Percentiles rank a stretch among this genome's conserved stretches.
These are phyloP conservation scores for Knufia fluminis DNA, from an alignment of 2,329 filamentous ascomycete genomes.

Conservation along the genomic window DNA sequence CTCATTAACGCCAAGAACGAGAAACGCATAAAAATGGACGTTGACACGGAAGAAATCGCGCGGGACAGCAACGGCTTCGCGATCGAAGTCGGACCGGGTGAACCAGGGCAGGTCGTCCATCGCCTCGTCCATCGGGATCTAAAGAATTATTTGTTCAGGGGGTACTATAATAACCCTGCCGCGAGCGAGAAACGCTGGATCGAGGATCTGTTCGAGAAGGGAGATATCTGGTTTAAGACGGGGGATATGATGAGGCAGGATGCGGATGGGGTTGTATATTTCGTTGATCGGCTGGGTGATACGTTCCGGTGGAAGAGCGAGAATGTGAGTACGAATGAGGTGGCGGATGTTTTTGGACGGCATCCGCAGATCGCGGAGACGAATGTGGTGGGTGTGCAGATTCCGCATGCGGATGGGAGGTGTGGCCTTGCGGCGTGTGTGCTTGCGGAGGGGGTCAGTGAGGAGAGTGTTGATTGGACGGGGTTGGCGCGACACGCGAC, in stretches of 20 bases:
- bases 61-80: conserved; percentile 61
- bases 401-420: conserved; percentile 73
- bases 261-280: conserved; percentile 61
- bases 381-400: conserved; percentile 73
- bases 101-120: conserved; percentile 68
- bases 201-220: conserved; percentile 60
- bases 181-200: conserved; percentile 67
- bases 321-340: conserved; percentile 74
- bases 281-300: conserved; percentile 57
- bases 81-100: conserved; percentile 50
- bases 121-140: conserved; percentile 43
- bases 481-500: conserved; percentile 51
- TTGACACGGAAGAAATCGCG: conserved; percentile 56
- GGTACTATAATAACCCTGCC: conserved; percentile 66
- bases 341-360: conserved; percentile 60
- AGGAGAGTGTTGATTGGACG: conserved; percentile 48
- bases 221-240: conserved; percentile 76
- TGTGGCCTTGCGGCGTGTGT: conserved; percentile 69
- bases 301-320: conserved; percentile 59
- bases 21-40: conserved; percentile 59
- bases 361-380: conserved; percentile 63
- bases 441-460: conserved; percentile 30
- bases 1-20: conserved; percentile 44
- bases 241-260: conserved; percentile 72
- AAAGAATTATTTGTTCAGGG: conserved; percentile 55